These are phyloP conservation scores for Alternaria longipes DNA, from an alignment of 2,329 filamentous ascomycete species.

Conservation along the genomic window DNA sequence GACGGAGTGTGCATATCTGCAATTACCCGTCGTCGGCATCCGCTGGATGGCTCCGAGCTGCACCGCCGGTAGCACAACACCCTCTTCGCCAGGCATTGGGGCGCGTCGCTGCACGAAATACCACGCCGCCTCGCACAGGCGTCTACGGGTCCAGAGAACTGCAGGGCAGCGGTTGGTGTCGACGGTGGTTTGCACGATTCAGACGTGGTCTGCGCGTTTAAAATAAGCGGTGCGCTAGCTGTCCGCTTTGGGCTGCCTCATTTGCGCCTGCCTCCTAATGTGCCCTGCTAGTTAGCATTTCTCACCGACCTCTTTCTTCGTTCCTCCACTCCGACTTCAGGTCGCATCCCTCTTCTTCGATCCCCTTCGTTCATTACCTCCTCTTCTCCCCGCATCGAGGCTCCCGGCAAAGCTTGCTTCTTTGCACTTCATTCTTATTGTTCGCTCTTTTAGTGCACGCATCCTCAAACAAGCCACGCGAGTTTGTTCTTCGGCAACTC, in stretches of 20 bases:
- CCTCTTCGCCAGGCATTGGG: conserved; percentile 13
- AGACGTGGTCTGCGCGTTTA: conserved; percentile 39
- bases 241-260: conserved; percentile 40
- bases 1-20: conserved; percentile 22
- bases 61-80: conserved; percentile 13
- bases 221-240: conserved; percentile 39
- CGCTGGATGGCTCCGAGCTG: conserved; percentile 8
- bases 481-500: conserved; percentile 34
- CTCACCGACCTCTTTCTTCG: conserved; percentile 42
- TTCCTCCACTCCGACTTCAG: conserved; percentile 37
- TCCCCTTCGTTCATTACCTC: conserved; percentile 49
- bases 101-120: conserved; percentile 31
- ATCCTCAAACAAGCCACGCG: conserved; percentile 44
- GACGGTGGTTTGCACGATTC: conserved; percentile 26
- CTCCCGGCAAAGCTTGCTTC: conserved; percentile 42
- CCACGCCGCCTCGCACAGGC: conserved; percentile 35
- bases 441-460: conserved; percentile 50
- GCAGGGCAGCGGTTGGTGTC: conserved; percentile 29
- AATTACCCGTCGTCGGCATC: conserved; percentile 21
- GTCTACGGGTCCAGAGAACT: conserved; percentile 23
- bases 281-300: conserved; percentile 39
- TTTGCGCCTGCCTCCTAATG: conserved; percentile 50
- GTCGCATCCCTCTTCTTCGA: conserved; percentile 45
- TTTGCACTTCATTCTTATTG: conserved; percentile 52
- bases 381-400: conserved; percentile 46